Evolutionary conservation across 306 rosid genomes (phyloP), one percentile per base, ranked within the genome.

Genomic region (Senna tora): DNA sequence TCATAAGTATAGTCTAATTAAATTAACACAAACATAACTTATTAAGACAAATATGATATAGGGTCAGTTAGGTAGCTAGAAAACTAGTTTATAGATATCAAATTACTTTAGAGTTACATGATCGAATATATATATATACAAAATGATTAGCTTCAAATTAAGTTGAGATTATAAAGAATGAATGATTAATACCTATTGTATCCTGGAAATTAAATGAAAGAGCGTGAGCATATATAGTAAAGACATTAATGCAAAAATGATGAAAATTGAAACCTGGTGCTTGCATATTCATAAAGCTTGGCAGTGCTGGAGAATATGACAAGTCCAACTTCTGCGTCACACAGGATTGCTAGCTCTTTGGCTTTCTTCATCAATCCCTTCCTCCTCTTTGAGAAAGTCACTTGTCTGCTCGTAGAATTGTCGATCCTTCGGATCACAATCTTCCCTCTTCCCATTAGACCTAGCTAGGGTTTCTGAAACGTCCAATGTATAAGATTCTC

Each of bases 301-400:
- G 79, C 95, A 0, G 98, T 81, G 82, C 89, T 85, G 58, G 98
- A 90, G 81, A 86, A 90, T 30, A 92, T 92, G 7, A 85, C 38
- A 54, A 92, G 85, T 9, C 95, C 95, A 83, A 92, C 87, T 79
- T 92, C 82, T 14, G 92, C 98, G 80, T 92, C 98, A 28, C 97
- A 92, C 55, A 92, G 87, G 74, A 89, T 87, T 7, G 94, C 90
- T 2, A 92, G 75, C 75, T 92, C 98, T 57, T 88, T 88, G 0
- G 98, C 92, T 79, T 92, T 92, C 86, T 92, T 92, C 67, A 90
- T 85, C 83, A 92, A 81, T 7, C 98, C 96, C 81, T 92, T 90
- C 70, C 98, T 85, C 65, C 98, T 86, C 86, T 92, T 92, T 2
- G 98, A 90, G 83, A 92, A 92, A 75, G 98, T 92, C 71, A 92